Evolutionary conservation across 805 yeast species (phyloP).

Genomic region (Candida peoriensis): DNA sequence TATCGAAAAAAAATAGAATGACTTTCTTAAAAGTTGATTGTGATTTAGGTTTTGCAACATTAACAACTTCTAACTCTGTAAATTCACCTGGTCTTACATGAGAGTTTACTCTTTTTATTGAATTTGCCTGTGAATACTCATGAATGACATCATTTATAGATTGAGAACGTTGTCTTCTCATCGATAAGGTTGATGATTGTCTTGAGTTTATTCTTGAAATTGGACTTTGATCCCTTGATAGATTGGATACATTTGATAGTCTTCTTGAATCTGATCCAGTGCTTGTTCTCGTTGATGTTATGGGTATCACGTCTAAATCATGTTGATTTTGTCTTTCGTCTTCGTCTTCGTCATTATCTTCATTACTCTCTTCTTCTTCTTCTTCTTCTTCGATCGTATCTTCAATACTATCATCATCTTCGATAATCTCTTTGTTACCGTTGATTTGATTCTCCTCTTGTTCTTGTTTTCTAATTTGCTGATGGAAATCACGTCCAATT

Average conservation of each 20-base stretch:
- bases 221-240: too few relatives aligned
- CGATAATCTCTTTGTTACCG: not conserved
- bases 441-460: not conserved
- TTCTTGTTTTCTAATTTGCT: constrained; percentile 45
- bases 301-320: too few relatives aligned
- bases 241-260: too few relatives aligned
- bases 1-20: constrained; percentile 41
- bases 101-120: constrained; percentile 10
- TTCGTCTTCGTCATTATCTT: constrained; percentile 3
- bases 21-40: constrained; percentile 3
- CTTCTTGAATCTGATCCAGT: too few relatives aligned
- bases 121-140: constrained; percentile 33
- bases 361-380: constrained; percentile 1
- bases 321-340: too few relatives aligned
- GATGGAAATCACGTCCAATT: constrained; percentile 55
- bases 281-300: too few relatives aligned
- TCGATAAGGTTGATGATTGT: constrained; percentile 2
- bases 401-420: constrained; percentile 1
- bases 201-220: too few relatives aligned
- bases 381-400: constrained; percentile 2
- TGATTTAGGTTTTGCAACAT: not conserved
- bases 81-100: constrained; percentile 16
- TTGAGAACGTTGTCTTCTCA: constrained; percentile 13
- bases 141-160: constrained; percentile 41
- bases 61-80: constrained; percentile 16